Conservation (phyloP, 169 alveolate genomes). For the Sarcocystis neurona region DNA sequence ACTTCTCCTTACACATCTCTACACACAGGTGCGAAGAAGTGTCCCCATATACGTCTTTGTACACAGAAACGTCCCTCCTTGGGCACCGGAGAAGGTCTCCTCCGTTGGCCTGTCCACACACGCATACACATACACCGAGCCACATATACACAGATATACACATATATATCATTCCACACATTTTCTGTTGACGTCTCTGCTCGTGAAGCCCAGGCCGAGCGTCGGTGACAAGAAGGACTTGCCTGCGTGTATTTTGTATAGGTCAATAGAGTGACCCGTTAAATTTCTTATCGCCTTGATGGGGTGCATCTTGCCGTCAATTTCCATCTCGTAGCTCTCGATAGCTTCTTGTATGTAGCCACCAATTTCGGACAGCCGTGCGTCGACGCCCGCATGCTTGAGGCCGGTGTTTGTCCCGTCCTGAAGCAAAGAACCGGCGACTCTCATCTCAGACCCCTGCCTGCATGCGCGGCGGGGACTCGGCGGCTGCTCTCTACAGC, state of each 20-base stretch:
- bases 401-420: constrained; percentile 99
- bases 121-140: too few species aligned
- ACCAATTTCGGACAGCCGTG: constrained; percentile 96
- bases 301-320: constrained; percentile 69
- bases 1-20: too few species aligned
- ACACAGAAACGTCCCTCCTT: too few species aligned
- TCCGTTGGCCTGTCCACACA: too few species aligned
- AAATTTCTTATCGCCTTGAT: constrained; percentile 96
- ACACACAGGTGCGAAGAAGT: too few species aligned
- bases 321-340: constrained; percentile 93
- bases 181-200: too few species aligned
- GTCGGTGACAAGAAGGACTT: not conserved
- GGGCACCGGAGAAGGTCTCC: too few species aligned
- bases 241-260: constrained; percentile 97
- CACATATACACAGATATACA: too few species aligned
- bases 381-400: constrained; percentile 98
- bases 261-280: constrained; percentile 98
- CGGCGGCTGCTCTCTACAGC: too few species aligned
- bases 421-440: constrained; percentile 73
- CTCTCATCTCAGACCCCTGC: too few species aligned
- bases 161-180: not conserved
- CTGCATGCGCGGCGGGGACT: too few species aligned
- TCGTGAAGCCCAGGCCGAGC: not conserved
- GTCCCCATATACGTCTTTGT: too few species aligned
- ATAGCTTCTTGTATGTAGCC: constrained; percentile 98